Base-by-base conservation (phyloP, 352 stramenopile species). In the Globisporangium canariense region DNA sequence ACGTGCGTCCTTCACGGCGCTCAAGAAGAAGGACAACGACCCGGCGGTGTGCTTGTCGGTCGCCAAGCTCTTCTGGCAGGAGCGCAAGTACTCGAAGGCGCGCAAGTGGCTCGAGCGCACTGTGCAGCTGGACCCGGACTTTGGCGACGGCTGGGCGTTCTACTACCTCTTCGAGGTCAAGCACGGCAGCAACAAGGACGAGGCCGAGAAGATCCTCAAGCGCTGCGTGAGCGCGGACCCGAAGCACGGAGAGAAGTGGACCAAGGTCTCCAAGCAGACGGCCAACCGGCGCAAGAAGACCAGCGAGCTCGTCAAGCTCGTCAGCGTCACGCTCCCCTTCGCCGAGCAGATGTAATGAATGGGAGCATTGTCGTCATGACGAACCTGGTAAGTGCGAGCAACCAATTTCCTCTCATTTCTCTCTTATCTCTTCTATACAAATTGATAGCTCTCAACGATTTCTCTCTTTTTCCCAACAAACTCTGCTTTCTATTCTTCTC, bases 21-120 rank as follows among this genome's bases (percentile, higher is more conserved):
- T 99, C 50, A 98, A 99, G 81, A 93, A 96, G 61, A 98, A 97
- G 74, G 96, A 98, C 63, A 98, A 99, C 58, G 97, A 99, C 77
- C 83, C 96, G 3, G 75, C 89, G 13, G 97, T 99, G n/a, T 98
- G 99, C 69, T 75, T 97, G 9, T 93, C 96, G 7, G 97, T 99
- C 9, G 97, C 97, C 0, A 92, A 96, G 52, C 77, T 99, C 3
- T 99, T 99, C 76, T 98, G 94, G 73, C 81, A 94, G 36, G 91
- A 99, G 65, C 81, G 96, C 46, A 99, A 98, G 67, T 88, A 91
- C 54, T 90, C 97, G 7, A 98, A 98, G 66, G 96, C 94, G 56
- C 88, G 97, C 53, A 99, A 99, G 73, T 99, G 97, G 97, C 96
- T 99, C 64, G 93, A 99, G 65, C 85, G 97, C 41, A 98, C 97